phyloP scores from a whole-genome alignment of 2,329 filamentous ascomycete species.

The Penicillium polonicum region DNA sequence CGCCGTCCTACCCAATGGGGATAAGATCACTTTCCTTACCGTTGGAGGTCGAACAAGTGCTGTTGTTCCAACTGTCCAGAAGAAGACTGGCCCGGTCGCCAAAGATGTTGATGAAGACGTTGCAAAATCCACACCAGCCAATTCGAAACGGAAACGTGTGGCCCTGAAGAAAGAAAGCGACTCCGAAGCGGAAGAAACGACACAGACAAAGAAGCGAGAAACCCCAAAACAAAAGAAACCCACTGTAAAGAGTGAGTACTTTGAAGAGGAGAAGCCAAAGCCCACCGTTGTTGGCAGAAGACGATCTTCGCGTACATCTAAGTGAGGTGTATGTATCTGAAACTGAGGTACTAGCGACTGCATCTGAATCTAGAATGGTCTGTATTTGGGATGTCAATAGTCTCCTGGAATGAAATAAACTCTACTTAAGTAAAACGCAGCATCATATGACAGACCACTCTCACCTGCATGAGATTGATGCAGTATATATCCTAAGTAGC shows the following conservation, averaged over 20 bases:
- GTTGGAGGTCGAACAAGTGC: conserved; percentile 91
- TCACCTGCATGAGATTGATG: neutral
- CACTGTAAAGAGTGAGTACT: conserved; percentile 26
- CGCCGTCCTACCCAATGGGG: conserved; percentile 73
- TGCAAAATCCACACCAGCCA: conserved; percentile 18
- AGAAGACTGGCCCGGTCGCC: conserved; percentile 67
- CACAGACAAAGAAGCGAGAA: conserved; percentile 27
- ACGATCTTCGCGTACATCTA: conserved; percentile 30
- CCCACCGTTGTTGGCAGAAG: conserved; percentile 21
- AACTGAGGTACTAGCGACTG: neutral
- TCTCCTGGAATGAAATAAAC: too few relatives aligned
- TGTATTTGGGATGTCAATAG: neutral
- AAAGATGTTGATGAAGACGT: conserved; percentile 48
- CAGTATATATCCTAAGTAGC: neutral
- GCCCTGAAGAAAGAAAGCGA: conserved; percentile 31
- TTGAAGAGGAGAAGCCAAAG: conserved; percentile 19
- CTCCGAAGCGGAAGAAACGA: conserved; percentile 23
- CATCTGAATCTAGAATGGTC: neutral
- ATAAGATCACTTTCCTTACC: conserved; percentile 80
- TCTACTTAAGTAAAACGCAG: neutral
- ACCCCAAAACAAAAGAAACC: conserved; percentile 25
- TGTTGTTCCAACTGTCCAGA: conserved; percentile 80
- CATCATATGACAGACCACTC: neutral
- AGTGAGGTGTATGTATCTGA: neutral
- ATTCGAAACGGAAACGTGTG: conserved; percentile 36